Evolutionary conservation across 768 basidiomycete species (phyloP).

Genomic region (Leccinum barrowsii): DNA sequence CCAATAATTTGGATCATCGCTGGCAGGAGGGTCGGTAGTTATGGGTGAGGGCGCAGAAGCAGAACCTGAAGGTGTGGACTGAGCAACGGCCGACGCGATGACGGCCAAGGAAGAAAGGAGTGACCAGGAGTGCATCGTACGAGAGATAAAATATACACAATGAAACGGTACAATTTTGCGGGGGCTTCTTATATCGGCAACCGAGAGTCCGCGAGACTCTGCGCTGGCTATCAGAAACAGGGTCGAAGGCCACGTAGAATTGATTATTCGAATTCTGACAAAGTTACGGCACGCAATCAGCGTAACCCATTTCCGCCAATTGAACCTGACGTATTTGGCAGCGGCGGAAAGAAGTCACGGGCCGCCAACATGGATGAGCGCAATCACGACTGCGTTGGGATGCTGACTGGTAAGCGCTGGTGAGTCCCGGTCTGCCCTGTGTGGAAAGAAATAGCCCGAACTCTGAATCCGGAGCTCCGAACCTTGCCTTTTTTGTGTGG

Average conservation of each 20-base stretch:
- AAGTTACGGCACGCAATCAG: not conserved
- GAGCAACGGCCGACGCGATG: slow-evolving; percentile 20
- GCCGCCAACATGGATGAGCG: no score
- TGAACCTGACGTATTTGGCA: not conserved
- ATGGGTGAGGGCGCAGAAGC: slow-evolving; percentile 31
- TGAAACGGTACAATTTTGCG: not conserved
- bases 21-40: slow-evolving; percentile 45
- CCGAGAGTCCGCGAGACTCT: not conserved
- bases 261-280: not conserved
- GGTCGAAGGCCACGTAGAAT: not conserved
- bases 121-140: slow-evolving; percentile 29
- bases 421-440: not conserved
- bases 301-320: not conserved
- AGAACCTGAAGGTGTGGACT: slow-evolving; percentile 16
- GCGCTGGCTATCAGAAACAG: not conserved
- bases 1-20: slow-evolving; percentile 43
- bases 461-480: not conserved
- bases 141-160: slow-evolving; percentile 23
- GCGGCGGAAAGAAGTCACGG: not conserved
- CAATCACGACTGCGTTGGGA: no score
- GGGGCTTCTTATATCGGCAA: slow-evolving; percentile 22
- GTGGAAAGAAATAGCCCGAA: not conserved
- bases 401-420: not conserved
- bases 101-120: slow-evolving; percentile 24
- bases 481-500: not conserved